Percentiles rank a stretch among this genome's conserved stretches.
Evolutionary conservation across 2,329 filamentous ascomycete genomes (phyloP).

Genomic region (Penicillium sclerotigenum): DNA sequence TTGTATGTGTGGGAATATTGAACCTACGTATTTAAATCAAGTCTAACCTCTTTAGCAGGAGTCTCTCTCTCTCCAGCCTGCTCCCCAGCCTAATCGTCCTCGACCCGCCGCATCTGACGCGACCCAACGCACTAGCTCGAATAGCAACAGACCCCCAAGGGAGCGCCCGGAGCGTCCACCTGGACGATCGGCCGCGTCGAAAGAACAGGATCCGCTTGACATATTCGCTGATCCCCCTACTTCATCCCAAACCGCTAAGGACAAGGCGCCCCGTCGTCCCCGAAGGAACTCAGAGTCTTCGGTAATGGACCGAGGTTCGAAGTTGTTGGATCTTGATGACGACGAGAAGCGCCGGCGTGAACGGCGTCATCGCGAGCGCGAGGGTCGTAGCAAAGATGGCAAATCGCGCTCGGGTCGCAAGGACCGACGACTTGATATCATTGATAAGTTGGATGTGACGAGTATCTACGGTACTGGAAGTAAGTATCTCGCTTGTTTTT

Average conservation of each 20-base stretch:
- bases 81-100: conserved; percentile 38
- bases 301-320: conserved; percentile 51
- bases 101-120: conserved; percentile 32
- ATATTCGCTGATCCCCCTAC: conserved; percentile 49
- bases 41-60: conserved; percentile 28
- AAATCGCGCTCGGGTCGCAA: conserved; percentile 41
- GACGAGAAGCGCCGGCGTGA: conserved; percentile 52
- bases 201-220: conserved; percentile 40
- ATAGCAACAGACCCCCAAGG: conserved; percentile 27
- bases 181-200: conserved; percentile 17
- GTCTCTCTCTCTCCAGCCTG: conserved; percentile 37
- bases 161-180: conserved; percentile 28
- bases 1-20: conserved; percentile 49
- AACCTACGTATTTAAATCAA: background rate
- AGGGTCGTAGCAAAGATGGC: conserved; percentile 41
- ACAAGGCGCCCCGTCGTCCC: conserved; percentile 36
- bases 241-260: conserved; percentile 17
- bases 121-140: conserved; percentile 24
- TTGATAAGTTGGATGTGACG: conserved; percentile 94
- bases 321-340: conserved; percentile 46
- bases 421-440: conserved; percentile 67
- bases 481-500: conserved; percentile 50
- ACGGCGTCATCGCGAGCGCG: conserved; percentile 50
- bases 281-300: conserved; percentile 65
- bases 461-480: conserved; percentile 90